Evolutionary conservation across 2,329 filamentous ascomycete genomes (phyloP), one percentile per base, ranked within the genome.

Genomic region (Pseudopyricularia cyperi): DNA sequence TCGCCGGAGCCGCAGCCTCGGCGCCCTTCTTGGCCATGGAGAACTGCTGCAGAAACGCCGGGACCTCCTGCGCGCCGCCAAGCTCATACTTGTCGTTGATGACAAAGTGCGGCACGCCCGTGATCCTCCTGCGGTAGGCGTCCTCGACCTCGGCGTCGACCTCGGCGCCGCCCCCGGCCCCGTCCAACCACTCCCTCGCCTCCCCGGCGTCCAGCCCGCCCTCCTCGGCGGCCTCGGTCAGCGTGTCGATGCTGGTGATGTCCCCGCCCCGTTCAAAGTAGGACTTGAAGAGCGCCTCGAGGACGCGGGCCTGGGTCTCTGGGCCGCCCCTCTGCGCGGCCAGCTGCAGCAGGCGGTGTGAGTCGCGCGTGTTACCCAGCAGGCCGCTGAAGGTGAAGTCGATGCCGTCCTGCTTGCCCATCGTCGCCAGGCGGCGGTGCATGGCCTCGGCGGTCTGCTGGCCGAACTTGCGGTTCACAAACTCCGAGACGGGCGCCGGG

Each of bases 281-380:
- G 48, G 77, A 72, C 48, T 69, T 69, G 72, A 88, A 87, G 34
- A 88, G 64, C 58, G 78, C 73, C 58, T 78, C 70, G 24, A 85
- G 73, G 12, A 87, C 74, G 48, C 68, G 67, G 34, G 75, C 52
- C 19, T 57, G 34, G 19, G 30, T 30, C 9, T 35, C 44, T 28
- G 37, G 69, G 52, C 77, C 54, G 53, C 60, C 65, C 53, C 67
- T 63, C 62, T 70, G 61, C 73, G 80, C 67, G 66, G 71, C 87
- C 52, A 89, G 74, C 68, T 89, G 80, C 46, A 90, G 75, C 55
- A 91, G 62, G 3, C 89, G 78, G 66, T 95, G 89, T 53, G 84
- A 85, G 59, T 94, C 85, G 19, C 87, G 74, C 17, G 88, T 91
- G 60, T 83, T 86, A 48, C 89, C 89, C 6, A 81, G 81, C 57